Evolutionary conservation across 306 rosid species (phyloP), one percentile per base, ranked within the genome.

Genomic region (Cicer judaicum): DNA sequence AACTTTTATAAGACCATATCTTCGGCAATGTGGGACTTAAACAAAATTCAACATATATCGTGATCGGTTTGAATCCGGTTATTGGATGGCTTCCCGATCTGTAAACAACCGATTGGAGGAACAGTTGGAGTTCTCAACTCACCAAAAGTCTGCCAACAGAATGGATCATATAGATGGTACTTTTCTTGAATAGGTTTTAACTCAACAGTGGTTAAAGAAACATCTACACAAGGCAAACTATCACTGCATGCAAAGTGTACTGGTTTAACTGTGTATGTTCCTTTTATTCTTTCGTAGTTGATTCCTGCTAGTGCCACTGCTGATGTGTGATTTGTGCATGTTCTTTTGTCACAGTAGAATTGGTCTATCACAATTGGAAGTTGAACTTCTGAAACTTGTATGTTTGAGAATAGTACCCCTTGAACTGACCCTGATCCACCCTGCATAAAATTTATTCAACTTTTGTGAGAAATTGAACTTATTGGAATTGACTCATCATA

Each of bases 221-320:
- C 91, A 34, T 89, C 99, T 2, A 76, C 84, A 64, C 99, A 95
- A 10, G 99, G 99, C 19, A 90, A 83, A 77, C 81, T 90, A 83
- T 95, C 99, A 56, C 99, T 95, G 57, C 99, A 95, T 46, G 99
- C 99, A 54, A 95, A 92, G 76, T 92, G 96, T 19, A 90, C 97
- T 6, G 88, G 99, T 75, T 89, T 95, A 68, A 92, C 98, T 5
- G 98, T 92, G 74, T 84, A 84, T 43, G 99, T 95, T 21, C 99
- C 99, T 63, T 79, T 83, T 62, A 95, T 90, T 78, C 89, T 80
- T 84, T 92, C 98, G n/a, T 95, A 95, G 81, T 84, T 92, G 72
- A 95, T 92, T 70, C 98, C 99, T 15, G 91, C 88, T 1, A 95
- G 84, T 34, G 97, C 87, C 72, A 95, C 98, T 2, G 99, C 98